These are phyloP conservation scores for Piloderma croceum DNA, from an alignment of 768 basidiomycete species.

Conservation along the genomic window DNA sequence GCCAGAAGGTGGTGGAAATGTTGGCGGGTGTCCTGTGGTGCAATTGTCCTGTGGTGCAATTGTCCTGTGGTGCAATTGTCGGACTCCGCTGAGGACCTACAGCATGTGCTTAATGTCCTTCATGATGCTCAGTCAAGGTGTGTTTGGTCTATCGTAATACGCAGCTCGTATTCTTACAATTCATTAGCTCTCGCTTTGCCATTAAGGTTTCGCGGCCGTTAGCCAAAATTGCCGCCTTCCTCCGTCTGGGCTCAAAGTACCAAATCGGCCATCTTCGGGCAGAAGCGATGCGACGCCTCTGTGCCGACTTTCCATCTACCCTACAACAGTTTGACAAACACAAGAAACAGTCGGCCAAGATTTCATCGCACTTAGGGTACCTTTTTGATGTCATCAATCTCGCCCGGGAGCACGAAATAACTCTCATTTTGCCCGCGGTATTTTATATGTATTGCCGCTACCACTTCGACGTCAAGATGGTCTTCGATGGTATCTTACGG, in stretches of 20 bases:
- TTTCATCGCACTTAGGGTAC: neutral
- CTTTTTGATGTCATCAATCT: neutral
- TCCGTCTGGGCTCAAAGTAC: neutral
- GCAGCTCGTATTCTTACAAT: neutral
- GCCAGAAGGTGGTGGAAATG: conserved; percentile 9
- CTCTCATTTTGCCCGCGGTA: neutral
- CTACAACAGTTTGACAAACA: neutral
- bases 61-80: conserved; percentile 1
- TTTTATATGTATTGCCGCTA: neutral
- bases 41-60: conserved; percentile 1
- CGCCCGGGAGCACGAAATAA: neutral
- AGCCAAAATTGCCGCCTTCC: neutral
- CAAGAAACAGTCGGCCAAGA: neutral
- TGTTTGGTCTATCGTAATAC: neutral
- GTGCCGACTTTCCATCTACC: neutral
- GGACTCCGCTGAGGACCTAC: conserved; percentile 1
- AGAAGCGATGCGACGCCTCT: neutral
- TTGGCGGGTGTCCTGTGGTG: conserved; percentile 15
- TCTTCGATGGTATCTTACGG: neutral
- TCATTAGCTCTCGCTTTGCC: neutral
- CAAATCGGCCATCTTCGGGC: neutral
- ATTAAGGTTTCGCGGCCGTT: neutral
- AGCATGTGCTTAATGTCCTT: conserved; percentile 1
- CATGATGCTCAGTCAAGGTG: neutral
- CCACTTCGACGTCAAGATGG: neutral